Percentiles rank a stretch among this genome's conserved stretches.
Conservation (phyloP, 2,329 filamentous ascomycete species). For the Cladophialophora psammophila region DNA sequence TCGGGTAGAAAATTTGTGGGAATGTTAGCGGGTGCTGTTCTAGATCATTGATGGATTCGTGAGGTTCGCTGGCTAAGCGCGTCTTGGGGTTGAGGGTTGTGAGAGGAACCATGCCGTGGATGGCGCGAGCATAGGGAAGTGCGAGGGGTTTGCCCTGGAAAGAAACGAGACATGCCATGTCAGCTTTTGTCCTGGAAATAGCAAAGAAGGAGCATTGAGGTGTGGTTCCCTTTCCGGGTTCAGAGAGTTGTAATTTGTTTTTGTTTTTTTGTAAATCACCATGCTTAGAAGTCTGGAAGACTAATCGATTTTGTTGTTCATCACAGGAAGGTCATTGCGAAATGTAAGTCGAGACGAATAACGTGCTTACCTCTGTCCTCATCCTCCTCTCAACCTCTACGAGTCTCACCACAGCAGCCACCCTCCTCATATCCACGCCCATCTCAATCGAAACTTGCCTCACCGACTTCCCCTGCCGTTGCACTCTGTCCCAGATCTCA, state of each 20-base stretch:
- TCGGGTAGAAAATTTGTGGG: constrained; percentile 67
- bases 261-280: constrained; percentile 63
- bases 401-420: constrained; percentile 83
- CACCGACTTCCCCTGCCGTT: constrained; percentile 70
- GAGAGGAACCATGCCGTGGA: constrained; percentile 80
- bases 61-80: constrained; percentile 50
- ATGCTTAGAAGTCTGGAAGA: constrained; percentile 94
- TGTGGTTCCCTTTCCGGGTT: constrained; percentile 46
- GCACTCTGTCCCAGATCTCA: constrained; percentile 74
- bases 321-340: constrained; percentile 55
- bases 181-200: constrained; percentile 1
- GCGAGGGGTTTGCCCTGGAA: constrained; percentile 77
- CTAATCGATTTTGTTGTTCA: constrained; percentile 92
- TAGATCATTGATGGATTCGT: constrained; percentile 71
- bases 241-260: constrained; percentile 81
- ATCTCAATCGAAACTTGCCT: constrained; percentile 79
- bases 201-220: neutral
- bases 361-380: constrained; percentile 68
- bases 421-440: constrained; percentile 80
- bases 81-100: constrained; percentile 57
- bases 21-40: constrained; percentile 63
- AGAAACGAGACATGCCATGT: constrained; percentile 17
- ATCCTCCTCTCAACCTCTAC: constrained; percentile 86
- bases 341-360: neutral
- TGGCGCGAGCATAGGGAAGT: constrained; percentile 75